These are phyloP conservation scores for Cladophialophora exuberans DNA, from an alignment of 2,329 filamentous ascomycete genomes.

Conservation along the genomic window DNA sequence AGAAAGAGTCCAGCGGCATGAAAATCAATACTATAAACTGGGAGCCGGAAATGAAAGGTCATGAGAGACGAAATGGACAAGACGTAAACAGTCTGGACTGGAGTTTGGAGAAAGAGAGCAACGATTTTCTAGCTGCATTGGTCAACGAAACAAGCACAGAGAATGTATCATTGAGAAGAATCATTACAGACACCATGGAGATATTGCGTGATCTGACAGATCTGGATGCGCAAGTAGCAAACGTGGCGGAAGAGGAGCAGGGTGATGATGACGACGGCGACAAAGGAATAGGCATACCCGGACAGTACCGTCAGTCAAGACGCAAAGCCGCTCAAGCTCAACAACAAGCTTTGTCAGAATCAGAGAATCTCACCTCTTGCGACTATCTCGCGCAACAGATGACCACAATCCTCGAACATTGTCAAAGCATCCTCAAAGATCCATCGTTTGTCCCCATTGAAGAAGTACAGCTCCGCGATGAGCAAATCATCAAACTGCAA, in stretches of 20 bases:
- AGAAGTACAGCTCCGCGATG: conserved; percentile 88
- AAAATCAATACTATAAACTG: conserved; percentile 54
- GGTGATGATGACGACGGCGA: conserved; percentile 23
- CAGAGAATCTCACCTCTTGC: conserved; percentile 57
- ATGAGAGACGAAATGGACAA: conserved; percentile 39
- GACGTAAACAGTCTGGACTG: conserved; percentile 62
- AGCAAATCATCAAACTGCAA: conserved; percentile 81
- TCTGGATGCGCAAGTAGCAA: conserved; percentile 42
- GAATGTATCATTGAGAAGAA: conserved; percentile 77
- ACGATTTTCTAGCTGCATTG: conserved; percentile 82
- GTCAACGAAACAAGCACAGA: conserved; percentile 71
- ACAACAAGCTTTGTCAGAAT: not conserved
- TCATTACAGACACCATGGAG: conserved; percentile 72
- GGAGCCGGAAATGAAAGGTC: conserved; percentile 37
- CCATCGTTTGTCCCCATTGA: conserved; percentile 95
- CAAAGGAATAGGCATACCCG: conserved; percentile 34
- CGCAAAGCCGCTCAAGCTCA: conserved; percentile 9
- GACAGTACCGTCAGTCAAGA: conserved; percentile 31
- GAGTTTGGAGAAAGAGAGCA: conserved; percentile 82
- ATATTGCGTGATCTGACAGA: conserved; percentile 67
- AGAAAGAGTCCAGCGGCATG: conserved; percentile 50
- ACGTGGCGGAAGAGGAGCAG: conserved; percentile 27
- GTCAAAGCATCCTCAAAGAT: conserved; percentile 85
- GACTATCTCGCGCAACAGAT: conserved; percentile 74
- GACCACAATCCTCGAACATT: conserved; percentile 75